Evolutionary conservation across 177 flowering plant genomes (phyloP).

Genomic region (Vitis hybrid): DNA sequence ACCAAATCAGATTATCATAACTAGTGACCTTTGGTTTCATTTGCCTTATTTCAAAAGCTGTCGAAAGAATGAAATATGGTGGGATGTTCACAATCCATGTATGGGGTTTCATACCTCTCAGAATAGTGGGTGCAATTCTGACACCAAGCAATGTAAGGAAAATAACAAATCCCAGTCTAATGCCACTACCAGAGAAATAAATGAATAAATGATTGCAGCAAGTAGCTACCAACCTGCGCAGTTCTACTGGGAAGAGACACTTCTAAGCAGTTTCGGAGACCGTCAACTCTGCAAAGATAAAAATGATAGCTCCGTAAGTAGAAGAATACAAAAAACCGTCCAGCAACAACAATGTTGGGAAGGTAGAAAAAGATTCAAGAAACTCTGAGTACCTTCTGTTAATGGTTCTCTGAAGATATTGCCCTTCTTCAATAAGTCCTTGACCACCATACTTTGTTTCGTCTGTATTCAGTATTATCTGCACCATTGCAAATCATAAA

Average conservation of each 20-base stretch:
- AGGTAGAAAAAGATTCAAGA: constrained; percentile 1
- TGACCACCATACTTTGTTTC: constrained; percentile 76
- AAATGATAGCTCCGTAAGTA: not conserved
- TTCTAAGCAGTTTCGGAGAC: constrained; percentile 67
- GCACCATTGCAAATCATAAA: constrained; percentile 13
- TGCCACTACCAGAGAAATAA: not conserved
- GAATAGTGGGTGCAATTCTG: no score
- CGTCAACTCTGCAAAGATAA: constrained; percentile 52
- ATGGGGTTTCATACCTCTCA: no score
- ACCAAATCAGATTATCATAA: no score
- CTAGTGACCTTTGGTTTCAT: no score
- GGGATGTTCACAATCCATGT: no score
- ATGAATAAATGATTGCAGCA: not conserved
- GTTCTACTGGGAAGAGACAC: constrained; percentile 70
- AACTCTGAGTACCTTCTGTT: constrained; percentile 50
- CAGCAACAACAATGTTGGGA: not conserved
- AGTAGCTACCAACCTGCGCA: constrained; percentile 66
- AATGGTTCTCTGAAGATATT: constrained; percentile 58
- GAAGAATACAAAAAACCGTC: not conserved
- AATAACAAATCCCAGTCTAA: no score
- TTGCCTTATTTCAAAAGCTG: no score
- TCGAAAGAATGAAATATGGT: no score
- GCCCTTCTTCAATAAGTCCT: constrained; percentile 48
- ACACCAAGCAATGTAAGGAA: no score
- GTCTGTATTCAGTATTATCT: constrained; percentile 82